phyloP scores from a whole-genome alignment of 106 monocot species.

The Allium fistulosum region DNA sequence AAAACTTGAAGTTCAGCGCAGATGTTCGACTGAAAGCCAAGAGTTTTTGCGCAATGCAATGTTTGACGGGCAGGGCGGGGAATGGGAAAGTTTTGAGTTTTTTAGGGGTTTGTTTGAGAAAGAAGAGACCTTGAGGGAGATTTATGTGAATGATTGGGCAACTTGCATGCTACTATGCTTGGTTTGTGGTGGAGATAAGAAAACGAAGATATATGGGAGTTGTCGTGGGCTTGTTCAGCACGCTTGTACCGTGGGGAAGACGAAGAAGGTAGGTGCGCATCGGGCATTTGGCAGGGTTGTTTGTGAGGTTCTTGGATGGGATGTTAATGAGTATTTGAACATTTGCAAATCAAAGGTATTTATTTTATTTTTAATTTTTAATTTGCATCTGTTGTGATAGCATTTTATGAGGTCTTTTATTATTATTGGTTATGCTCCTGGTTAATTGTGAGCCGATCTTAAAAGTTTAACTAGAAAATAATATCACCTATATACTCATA shows the following conservation, averaged over 20 bases:
- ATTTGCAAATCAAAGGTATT: too few relatives aligned
- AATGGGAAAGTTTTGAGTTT: constrained; percentile 16
- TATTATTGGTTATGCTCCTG: too few relatives aligned
- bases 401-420: too few relatives aligned
- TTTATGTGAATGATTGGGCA: constrained; percentile 41
- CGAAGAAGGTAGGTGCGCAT: constrained; percentile 35
- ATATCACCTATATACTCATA: too few relatives aligned
- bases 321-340: constrained; percentile 16
- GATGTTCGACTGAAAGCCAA: too few relatives aligned
- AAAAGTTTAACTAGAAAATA: too few relatives aligned
- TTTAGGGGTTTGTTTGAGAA: constrained; percentile 38
- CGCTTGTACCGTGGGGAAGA: constrained; percentile 24
- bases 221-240: constrained; percentile 53
- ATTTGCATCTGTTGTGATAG: too few relatives aligned
- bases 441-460: too few relatives aligned
- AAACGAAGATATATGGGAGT: constrained; percentile 27
- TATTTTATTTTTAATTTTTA: too few relatives aligned
- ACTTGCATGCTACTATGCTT: constrained; percentile 51
- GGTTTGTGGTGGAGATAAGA: constrained; percentile 34
- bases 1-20: constrained; percentile 3
- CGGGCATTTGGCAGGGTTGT: constrained; percentile 40
- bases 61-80: not conserved
- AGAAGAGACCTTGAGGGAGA: constrained; percentile 37
- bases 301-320: constrained; percentile 59
- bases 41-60: too few relatives aligned